Evolutionary conservation across 139 green algal genomes (phyloP), one percentile per base, ranked within the genome.

Genomic region (Dunaliella sp.): DNA sequence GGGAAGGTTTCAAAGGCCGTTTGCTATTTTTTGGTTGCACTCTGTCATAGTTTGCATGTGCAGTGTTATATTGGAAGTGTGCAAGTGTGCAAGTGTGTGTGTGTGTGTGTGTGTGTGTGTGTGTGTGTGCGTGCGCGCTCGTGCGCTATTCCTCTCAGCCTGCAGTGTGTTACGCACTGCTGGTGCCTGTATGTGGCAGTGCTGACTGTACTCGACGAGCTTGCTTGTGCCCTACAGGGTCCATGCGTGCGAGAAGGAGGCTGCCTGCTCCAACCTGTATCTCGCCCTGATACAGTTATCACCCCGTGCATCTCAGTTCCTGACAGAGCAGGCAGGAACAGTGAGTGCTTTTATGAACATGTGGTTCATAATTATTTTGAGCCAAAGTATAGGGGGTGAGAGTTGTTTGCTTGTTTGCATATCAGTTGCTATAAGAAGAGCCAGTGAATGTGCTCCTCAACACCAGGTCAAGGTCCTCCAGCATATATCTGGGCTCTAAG

Each of bases 231-330:
- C 16, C 16, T 36, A 21, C 30, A 80, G 30, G 31, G 3, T 12
- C 74, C 30, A 80, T 36, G 31, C 31, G 25, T 80, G 74, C 81
- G 76, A 38, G 88, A 95, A 38, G 94, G 92, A 21, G 75, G 88
- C 28, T 94, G 94, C 78, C 93, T 97, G 24, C 85, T 97, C 26
- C 94, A 97, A 87, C 16, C 85, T 96, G 26, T 94, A 94, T 84
- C 96, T 85, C 94, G 57, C 59, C 34, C 2, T 77, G 80, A 65
- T 26, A 65, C 48, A 65, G 48, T 16, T 65, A 16, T 65, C 48
- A 65, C 48, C 48, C 48, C 7, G 16, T 26, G 48, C 48, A 7
- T 65, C 48, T 7, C 48, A 65, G 48, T 65, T 65, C 48, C 16
- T 65, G 48, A 65, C 16, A 26, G 48, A 65, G 7, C 48, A 65